A percentile compares a stretch with the other conserved stretches of the same genome.
These are phyloP conservation scores for Allium cepa DNA, from an alignment of 106 monocot species.

Conservation along the genomic window DNA sequence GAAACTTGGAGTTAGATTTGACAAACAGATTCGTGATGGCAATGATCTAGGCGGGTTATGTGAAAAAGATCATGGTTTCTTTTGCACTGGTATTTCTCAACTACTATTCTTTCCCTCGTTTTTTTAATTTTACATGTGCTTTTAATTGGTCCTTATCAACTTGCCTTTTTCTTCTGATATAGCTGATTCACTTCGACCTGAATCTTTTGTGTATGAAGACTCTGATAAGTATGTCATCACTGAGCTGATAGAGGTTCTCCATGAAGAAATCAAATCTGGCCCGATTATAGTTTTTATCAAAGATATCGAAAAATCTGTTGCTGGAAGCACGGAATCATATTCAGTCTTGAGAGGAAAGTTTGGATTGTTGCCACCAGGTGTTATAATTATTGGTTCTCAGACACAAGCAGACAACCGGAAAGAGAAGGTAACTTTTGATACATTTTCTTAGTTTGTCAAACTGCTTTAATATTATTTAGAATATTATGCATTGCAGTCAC, in stretches of 20 bases:
- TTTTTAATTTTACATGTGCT: background rate
- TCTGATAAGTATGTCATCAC: slow-evolving; percentile 68
- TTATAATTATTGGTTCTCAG: slow-evolving; percentile 87
- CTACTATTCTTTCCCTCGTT: background rate
- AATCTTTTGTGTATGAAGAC: slow-evolving; percentile 67
- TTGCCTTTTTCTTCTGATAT: background rate
- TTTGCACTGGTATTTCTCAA: slow-evolving; percentile 65
- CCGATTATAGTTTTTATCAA: slow-evolving; percentile 82
- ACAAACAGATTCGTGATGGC: slow-evolving; percentile 76
- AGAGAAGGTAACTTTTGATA: slow-evolving; percentile 55
- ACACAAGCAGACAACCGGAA: slow-evolving; percentile 83
- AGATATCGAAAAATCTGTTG: slow-evolving; percentile 82
- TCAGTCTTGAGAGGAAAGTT: slow-evolving; percentile 60
- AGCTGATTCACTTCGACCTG: slow-evolving; percentile 76
- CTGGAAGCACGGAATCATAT: slow-evolving; percentile 54
- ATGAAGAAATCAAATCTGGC: slow-evolving; percentile 69
- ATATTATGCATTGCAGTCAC: slow-evolving; percentile 55
- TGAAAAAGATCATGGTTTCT: slow-evolving; percentile 95
- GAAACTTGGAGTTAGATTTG: slow-evolving; percentile 96
- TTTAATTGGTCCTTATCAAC: background rate
- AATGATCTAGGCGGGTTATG: slow-evolving; percentile 93
- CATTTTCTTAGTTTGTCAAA: background rate
- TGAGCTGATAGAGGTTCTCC: slow-evolving; percentile 82
- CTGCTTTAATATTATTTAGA: background rate
- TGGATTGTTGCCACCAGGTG: slow-evolving; percentile 66